These are phyloP conservation scores for Rozella allomycis DNA, from an alignment of 371 early-diverging fungal genomes.

Conservation along the genomic window DNA sequence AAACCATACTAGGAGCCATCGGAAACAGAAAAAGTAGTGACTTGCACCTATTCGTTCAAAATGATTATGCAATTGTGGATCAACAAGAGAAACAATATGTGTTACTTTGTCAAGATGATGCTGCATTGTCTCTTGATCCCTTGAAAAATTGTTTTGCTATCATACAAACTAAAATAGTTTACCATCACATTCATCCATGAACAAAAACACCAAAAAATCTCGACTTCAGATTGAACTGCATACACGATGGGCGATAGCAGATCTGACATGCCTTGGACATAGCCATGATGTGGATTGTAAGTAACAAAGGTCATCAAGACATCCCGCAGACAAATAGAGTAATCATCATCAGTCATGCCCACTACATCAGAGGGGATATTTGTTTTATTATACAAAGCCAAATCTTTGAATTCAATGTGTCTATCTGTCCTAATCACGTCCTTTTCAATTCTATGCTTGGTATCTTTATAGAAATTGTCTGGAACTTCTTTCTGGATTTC, in stretches of 20 bases:
- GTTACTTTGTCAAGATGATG: slow-evolving; percentile 49
- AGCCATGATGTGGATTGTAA: slow-evolving; percentile 49
- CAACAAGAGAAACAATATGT: slow-evolving; percentile 51
- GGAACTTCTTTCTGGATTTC: too few relatives aligned
- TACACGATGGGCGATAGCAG: slow-evolving; percentile 63
- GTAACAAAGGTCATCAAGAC: slow-evolving; percentile 70
- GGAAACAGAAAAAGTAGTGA: slow-evolving; percentile 72
- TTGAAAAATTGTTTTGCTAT: slow-evolving; percentile 45
- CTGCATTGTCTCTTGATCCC: slow-evolving; percentile 76
- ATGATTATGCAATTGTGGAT: slow-evolving; percentile 49
- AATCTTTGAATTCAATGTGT: slow-evolving; percentile 39
- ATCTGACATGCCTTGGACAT: slow-evolving; percentile 94
- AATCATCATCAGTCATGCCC: background rate
- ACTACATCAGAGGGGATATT: slow-evolving; percentile 1
- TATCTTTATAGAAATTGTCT: too few relatives aligned
- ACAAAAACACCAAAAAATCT: slow-evolving; percentile 75
- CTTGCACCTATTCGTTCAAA: slow-evolving; percentile 48
- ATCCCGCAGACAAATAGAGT: slow-evolving; percentile 35
- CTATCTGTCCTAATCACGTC: slow-evolving; percentile 85
- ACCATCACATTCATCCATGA: slow-evolving; percentile 71
- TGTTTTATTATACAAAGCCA: slow-evolving; percentile 33
- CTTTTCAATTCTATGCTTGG: too few relatives aligned
- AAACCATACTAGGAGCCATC: slow-evolving; percentile 85
- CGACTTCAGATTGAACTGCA: slow-evolving; percentile 58
- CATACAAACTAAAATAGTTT: slow-evolving; percentile 2